Evolutionary conservation across 768 basidiomycete genomes (phyloP), one percentile per base, ranked within the genome.

Genomic region (Mycena crocata): DNA sequence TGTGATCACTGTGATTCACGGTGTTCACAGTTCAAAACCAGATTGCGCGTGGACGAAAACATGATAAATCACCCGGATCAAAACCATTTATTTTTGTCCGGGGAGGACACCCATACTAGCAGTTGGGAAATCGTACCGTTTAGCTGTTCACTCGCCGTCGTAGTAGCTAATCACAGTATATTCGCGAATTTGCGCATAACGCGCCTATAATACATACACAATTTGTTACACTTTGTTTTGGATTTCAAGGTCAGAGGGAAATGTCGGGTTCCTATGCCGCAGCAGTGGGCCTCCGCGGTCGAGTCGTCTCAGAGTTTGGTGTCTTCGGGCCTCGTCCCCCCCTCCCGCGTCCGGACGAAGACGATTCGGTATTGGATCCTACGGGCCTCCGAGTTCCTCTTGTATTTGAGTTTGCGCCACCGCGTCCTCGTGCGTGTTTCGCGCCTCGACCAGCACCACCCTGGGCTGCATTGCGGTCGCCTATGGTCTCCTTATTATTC

Each of bases 351-450:
- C 61, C 66, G 32, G 60, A 58, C 3, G n/a, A n/a, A n/a, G 66
- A 62, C 23, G 66, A 57, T 58, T 62, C 61, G 19, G 42, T 48
- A 50, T 51, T 62, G 60, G 12, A 54, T 58, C 61, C 66, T 37
- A 44, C 15, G 37, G 66, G 44, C 37, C 31, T 67, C 42, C 61
- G 49, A 10, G 50, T 31, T 15, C 66, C 66, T 39, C 66, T 61
- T 24, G 61, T 39, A 49, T 46, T 62, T 14, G 66, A 57, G 40
- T 35, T 52, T 19, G 50, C 42, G 49, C 57, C 57, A 26, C 69
- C 65, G 21, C 69, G 64, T 32, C 62, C 69, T 59, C 69, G 69
- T 30, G 32, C 12, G 28, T 39, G 40, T 51, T 67, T 66, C 13
- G 31, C 48, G 32, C 69, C 69, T 57, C 67, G 57, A 32, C 31